A percentile compares a stretch with the other conserved stretches of the same genome.
phyloP scores from a whole-genome alignment of 805 yeast species.

The Saturnispora diversa region DNA sequence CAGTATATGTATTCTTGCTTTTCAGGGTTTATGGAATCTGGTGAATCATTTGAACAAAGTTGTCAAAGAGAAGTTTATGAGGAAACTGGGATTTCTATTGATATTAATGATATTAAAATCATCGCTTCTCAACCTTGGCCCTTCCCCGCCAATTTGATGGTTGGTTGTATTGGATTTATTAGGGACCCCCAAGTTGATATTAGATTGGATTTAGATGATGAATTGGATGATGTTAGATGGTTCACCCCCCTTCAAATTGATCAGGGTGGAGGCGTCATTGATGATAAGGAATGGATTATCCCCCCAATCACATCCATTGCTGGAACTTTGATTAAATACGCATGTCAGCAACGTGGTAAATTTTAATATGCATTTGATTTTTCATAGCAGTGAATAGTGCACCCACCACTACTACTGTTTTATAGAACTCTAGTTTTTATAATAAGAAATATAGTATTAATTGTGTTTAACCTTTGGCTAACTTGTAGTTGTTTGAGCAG shows the following conservation, averaged over 20 bases:
- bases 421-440: too few species aligned
- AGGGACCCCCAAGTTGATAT: slow-evolving; percentile 49
- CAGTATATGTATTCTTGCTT: slow-evolving; percentile 61
- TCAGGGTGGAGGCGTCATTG: slow-evolving; percentile 7
- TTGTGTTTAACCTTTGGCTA: too few species aligned
- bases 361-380: too few species aligned
- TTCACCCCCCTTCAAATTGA: slow-evolving; percentile 49
- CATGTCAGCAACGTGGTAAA: neutral
- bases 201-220: slow-evolving; percentile 70
- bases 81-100: slow-evolving; percentile 73
- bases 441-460: too few species aligned
- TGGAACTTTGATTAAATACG: slow-evolving; percentile 3
- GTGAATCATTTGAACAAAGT: slow-evolving; percentile 85
- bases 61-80: slow-evolving; percentile 90
- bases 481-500: too few species aligned
- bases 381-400: too few species aligned
- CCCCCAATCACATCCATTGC: slow-evolving; percentile 10
- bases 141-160: slow-evolving; percentile 86
- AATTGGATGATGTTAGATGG: slow-evolving; percentile 82
- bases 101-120: slow-evolving; percentile 46
- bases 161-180: slow-evolving; percentile 83
- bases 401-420: too few species aligned
- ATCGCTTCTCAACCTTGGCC: slow-evolving; percentile 95
- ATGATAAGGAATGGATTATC: slow-evolving; percentile 1
- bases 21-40: slow-evolving; percentile 95